Evolutionary conservation across 306 rosid genomes (phyloP).

Genomic region (Canavalia gladiata): DNA sequence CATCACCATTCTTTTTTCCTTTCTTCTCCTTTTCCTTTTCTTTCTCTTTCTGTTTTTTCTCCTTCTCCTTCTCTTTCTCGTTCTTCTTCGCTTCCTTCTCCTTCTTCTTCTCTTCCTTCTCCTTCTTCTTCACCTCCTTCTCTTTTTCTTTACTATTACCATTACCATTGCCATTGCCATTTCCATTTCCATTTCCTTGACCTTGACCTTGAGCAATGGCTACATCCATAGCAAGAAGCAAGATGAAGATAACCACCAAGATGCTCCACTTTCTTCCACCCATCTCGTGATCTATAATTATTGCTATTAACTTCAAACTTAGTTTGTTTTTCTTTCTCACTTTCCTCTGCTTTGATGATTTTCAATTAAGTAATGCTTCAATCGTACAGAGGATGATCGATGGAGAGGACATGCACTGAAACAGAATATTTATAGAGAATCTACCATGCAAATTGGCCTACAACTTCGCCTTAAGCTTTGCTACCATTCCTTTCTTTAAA

Average conservation of each 20-base stretch:
- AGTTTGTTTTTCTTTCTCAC: slow-evolving; percentile 10
- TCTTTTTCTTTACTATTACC: not conserved
- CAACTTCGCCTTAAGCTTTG: slow-evolving; percentile 59
- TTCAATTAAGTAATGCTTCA: slow-evolving; percentile 29
- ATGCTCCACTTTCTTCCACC: slow-evolving; percentile 49
- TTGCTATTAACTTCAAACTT: slow-evolving; percentile 6
- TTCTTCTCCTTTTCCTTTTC: slow-evolving; percentile 16
- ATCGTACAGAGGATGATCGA: slow-evolving; percentile 39
- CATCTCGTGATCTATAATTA: slow-evolving; percentile 51
- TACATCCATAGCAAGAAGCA: slow-evolving; percentile 56
- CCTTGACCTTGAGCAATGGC: slow-evolving; percentile 56
- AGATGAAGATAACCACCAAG: slow-evolving; percentile 54
- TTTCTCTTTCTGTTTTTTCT: not conserved
- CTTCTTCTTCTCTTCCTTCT: not conserved
- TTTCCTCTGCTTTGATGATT: slow-evolving; percentile 44
- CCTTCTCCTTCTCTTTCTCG: not conserved
- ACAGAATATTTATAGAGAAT: slow-evolving; percentile 40
- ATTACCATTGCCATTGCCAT: not conserved
- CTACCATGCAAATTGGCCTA: slow-evolving; percentile 27
- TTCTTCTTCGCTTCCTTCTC: not conserved
- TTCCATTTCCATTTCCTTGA: not conserved
- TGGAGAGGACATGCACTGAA: slow-evolving; percentile 17
- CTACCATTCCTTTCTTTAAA: slow-evolving; percentile 13
- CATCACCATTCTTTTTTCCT: not conserved
- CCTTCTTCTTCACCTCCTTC: not conserved